A percentile compares a stretch with the other conserved stretches of the same genome.
phyloP scores from a whole-genome alignment of 1,284 basidiomycete species.

The Pseudozyma sp. region DNA sequence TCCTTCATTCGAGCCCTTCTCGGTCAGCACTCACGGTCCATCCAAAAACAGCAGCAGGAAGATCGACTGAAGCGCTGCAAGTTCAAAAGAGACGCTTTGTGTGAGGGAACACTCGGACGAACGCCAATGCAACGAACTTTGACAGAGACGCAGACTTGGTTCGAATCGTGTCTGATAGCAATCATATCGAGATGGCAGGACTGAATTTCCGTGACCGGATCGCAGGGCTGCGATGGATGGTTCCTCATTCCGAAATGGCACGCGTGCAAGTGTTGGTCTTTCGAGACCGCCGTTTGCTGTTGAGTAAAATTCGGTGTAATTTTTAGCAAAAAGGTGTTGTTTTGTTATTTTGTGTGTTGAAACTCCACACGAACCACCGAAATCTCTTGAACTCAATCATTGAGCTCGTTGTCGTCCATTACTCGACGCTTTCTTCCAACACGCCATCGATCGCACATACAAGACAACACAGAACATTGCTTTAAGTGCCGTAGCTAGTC shows the following conservation, averaged over 20 bases:
- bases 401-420: no score
- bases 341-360: background rate
- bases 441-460: background rate
- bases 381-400: no score
- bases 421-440: conserved; percentile 3
- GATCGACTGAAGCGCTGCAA: conserved; percentile 21
- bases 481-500: background rate
- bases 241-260: background rate
- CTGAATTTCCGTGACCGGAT: no score
- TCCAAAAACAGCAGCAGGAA: conserved; percentile 30
- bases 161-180: no score
- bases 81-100: background rate
- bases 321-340: background rate
- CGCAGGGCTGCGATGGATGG: no score
- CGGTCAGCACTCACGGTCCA: conserved; percentile 39
- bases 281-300: background rate
- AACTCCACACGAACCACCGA: conserved; percentile 1
- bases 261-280: conserved; percentile 13
- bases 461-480: background rate
- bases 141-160: no score
- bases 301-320: background rate
- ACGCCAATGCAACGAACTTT: no score
- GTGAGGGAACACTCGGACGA: no score
- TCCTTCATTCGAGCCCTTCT: conserved; percentile 27
- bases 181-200: no score